Evolutionary conservation across 139 green algal species (phyloP).

Genomic region (Coccomyxa sp.): DNA sequence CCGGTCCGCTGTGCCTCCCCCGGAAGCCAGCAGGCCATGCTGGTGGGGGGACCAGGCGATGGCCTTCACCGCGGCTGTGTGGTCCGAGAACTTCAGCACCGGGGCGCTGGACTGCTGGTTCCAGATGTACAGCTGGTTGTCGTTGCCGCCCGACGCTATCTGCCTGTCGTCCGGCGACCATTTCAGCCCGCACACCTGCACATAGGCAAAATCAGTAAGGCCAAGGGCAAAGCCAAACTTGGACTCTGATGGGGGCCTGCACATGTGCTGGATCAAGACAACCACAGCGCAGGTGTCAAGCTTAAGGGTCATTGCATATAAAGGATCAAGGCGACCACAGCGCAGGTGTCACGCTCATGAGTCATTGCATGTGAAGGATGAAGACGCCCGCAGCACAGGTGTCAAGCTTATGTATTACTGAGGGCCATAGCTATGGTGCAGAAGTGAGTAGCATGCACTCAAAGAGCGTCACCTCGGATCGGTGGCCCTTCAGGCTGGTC

Average conservation of each 20-base stretch:
- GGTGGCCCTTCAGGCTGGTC: slow-evolving; percentile 71
- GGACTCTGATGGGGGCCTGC: too few species aligned
- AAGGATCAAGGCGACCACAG: too few species aligned
- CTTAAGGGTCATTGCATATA: too few species aligned
- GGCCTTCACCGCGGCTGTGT: slow-evolving; percentile 86
- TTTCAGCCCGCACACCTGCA: slow-evolving; percentile 67
- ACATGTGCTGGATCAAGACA: too few species aligned
- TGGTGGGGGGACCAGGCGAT: slow-evolving; percentile 97
- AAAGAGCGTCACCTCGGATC: slow-evolving; percentile 78
- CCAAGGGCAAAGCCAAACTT: too few species aligned
- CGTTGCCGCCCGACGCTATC: slow-evolving; percentile 81
- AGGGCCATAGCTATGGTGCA: not conserved
- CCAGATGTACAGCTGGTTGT: slow-evolving; percentile 84
- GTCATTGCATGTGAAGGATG: too few species aligned
- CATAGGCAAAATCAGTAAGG: not conserved
- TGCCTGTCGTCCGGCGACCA: slow-evolving; percentile 79
- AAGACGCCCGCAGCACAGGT: too few species aligned
- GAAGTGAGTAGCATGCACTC: too few species aligned
- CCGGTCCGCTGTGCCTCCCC: slow-evolving; percentile 93
- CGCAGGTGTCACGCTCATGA: too few species aligned
- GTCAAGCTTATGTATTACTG: too few species aligned
- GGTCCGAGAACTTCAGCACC: slow-evolving; percentile 61
- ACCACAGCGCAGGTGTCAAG: too few species aligned
- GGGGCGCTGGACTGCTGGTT: slow-evolving; percentile 35
- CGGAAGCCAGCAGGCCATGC: slow-evolving; percentile 89